Evolutionary conservation across 192 early-diverging fungal species (phyloP).

Genomic region (Coemansia sp.): DNA sequence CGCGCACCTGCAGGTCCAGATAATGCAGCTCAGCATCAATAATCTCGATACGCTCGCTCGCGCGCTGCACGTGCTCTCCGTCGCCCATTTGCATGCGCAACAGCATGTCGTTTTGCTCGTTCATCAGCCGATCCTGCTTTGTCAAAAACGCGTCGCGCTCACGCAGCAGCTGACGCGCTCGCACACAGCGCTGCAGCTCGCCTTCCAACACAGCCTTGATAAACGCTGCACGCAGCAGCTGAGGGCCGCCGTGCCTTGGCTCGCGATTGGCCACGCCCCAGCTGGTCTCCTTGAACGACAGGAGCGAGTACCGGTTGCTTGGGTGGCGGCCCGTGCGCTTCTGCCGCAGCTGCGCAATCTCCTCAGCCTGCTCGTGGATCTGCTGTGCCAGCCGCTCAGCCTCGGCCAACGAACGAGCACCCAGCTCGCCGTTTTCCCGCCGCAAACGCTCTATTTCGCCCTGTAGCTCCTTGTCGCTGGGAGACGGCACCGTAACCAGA

Average conservation of each 20-base stretch:
- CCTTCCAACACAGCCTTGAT: constrained; percentile 42
- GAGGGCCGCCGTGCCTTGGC: constrained; percentile 16
- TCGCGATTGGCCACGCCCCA: constrained; percentile 34
- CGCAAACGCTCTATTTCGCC: constrained; percentile 22
- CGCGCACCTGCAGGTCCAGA: constrained; percentile 52
- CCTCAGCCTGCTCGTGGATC: constrained; percentile 47
- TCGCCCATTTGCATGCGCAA: constrained; percentile 29
- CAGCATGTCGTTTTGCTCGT: constrained; percentile 45
- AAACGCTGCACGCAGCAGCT: constrained; percentile 47
- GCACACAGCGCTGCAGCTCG: constrained; percentile 49
- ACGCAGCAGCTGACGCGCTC: constrained; percentile 41
- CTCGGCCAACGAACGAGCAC: constrained; percentile 19
- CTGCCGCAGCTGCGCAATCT: constrained; percentile 40
- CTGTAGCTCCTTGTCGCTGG: constrained; percentile 10
- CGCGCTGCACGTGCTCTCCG: constrained; percentile 15
- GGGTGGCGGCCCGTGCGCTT: constrained; percentile 30
- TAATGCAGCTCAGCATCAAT: constrained; percentile 52
- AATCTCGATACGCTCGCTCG: constrained; percentile 28
- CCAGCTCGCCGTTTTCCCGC: constrained; percentile 16
- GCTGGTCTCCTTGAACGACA: constrained; percentile 41
- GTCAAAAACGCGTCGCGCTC: constrained; percentile 44
- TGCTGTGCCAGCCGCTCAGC: constrained; percentile 33
- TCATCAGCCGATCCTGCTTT: constrained; percentile 47
- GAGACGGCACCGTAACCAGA: constrained; percentile 3
- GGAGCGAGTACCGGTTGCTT: constrained; percentile 41